Base-by-base conservation (phyloP, 2,329 filamentous ascomycete genomes). In the Fusarium virguliforme region DNA sequence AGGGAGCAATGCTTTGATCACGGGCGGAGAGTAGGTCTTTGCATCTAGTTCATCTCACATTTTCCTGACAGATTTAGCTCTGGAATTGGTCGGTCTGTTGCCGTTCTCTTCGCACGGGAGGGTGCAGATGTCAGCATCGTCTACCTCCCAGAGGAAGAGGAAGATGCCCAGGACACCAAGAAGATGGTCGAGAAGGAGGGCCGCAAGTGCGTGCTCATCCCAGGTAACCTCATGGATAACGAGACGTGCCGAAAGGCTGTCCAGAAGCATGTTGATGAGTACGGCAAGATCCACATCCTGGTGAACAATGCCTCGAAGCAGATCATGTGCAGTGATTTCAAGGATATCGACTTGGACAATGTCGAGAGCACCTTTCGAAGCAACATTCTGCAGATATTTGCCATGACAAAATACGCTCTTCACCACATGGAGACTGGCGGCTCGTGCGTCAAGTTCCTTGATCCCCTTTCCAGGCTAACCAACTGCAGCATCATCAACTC, bases 231-330 rank as follows among this genome's bases (percentile, higher is more conserved):
- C 50, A 85, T 82, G 73, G 79, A 87, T 24, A 82, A 85, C 28
- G 79, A 83, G 1, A 85, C 81, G 5, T 89, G 87, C 77, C 81
- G 82, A 50, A 80, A 82, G 3, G 84, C 85, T 2, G 82, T 90
- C 2, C 81, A 89, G 8, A 79, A 85, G 64, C 87, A 90, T 72
- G 80, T 90, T 9, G 81, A 86, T 34, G 82, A 82, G 54, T 85
- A 79, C 64, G 82, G 83, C 28, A 79, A 73, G 26, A 76, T 89
- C 24, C 77, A 85, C 61, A 81, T 89, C 7, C 80, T 90, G 3
- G 85, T 90, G 65, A 90, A 90, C 77, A 90, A 90, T 74, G 88
- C 87, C 4, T 85, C 84, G 0, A 87, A 87, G 76, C 87, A 90
- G 76, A 81, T 85, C 37, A 84, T 86, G 78, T 87, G 83, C 75